Conservation (phyloP, 2,329 filamentous ascomycete genomes). For the Epichloe scottii region DNA sequence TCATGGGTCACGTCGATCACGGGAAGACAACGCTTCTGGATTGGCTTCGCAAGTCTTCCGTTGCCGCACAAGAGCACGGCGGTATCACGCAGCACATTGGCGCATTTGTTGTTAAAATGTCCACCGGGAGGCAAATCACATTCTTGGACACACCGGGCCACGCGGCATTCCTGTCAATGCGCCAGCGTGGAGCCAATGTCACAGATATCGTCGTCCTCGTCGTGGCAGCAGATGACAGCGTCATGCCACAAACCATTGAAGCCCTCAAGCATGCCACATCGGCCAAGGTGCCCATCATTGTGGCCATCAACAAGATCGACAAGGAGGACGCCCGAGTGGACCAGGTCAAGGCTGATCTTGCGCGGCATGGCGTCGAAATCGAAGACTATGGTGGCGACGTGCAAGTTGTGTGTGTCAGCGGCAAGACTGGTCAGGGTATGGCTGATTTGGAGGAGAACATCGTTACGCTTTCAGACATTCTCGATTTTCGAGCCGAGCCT, state of each 20-base stretch:
- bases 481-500: slow-evolving; percentile 74
- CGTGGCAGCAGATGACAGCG: slow-evolving; percentile 91
- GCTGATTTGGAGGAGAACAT: slow-evolving; percentile 83
- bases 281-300: slow-evolving; percentile 87
- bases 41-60: slow-evolving; percentile 81
- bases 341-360: slow-evolving; percentile 77
- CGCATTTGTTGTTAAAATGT: slow-evolving; percentile 84
- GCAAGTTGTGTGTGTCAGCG: slow-evolving; percentile 82
- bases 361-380: slow-evolving; percentile 72
- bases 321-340: slow-evolving; percentile 72
- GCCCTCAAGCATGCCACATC: slow-evolving; percentile 85
- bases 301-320: slow-evolving; percentile 96
- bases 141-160: slow-evolving; percentile 96
- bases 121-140: slow-evolving; percentile 78
- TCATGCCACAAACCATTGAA: slow-evolving; percentile 94
- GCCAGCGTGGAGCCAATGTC: slow-evolving; percentile 85
- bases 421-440: slow-evolving; percentile 90
- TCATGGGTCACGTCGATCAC: slow-evolving; percentile 98
- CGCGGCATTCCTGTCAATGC: slow-evolving; percentile 91
- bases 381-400: slow-evolving; percentile 94
- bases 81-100: slow-evolving; percentile 98
- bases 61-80: slow-evolving; percentile 83
- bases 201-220: slow-evolving; percentile 96
- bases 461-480: slow-evolving; percentile 71
- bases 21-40: slow-evolving; percentile 96